Percentiles rank a stretch among this genome's conserved stretches.
These are phyloP conservation scores for Rossbeevera mucosa DNA, from an alignment of 768 basidiomycete species.

Conservation along the genomic window DNA sequence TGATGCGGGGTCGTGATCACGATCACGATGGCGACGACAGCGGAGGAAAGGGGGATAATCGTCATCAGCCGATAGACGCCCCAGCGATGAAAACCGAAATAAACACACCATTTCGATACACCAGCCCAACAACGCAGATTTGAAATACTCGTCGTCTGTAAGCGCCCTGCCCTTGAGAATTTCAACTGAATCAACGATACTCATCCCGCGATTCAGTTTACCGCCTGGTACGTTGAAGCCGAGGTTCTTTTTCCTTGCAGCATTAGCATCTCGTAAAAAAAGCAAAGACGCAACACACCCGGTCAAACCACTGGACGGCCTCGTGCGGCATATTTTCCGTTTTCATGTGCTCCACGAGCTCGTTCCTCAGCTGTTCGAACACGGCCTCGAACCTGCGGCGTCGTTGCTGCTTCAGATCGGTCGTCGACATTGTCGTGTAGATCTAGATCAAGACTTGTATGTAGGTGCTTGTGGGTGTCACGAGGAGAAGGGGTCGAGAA, in stretches of 20 bases:
- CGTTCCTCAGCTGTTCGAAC: slow-evolving; percentile 68
- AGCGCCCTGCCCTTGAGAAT: slow-evolving; percentile 72
- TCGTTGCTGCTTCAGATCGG: slow-evolving; percentile 38
- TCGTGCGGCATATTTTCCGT: slow-evolving; percentile 77
- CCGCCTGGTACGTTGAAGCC: slow-evolving; percentile 95
- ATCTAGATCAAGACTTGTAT: not conserved
- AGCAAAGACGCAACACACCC: slow-evolving; percentile 45
- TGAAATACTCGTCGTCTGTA: slow-evolving; percentile 81
- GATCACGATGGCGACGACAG: not conserved
- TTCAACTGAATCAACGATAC: slow-evolving; percentile 88
- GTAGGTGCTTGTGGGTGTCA: not conserved
- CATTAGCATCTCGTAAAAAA: slow-evolving; percentile 62
- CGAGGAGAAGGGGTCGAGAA: not conserved
- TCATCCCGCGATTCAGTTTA: slow-evolving; percentile 95
- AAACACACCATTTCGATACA: slow-evolving; percentile 84
- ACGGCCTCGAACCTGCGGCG: slow-evolving; percentile 67
- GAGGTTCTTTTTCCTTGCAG: slow-evolving; percentile 69
- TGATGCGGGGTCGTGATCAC: not conserved
- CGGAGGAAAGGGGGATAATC: not conserved
- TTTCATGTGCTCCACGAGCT: slow-evolving; percentile 67
- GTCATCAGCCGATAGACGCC: not conserved
- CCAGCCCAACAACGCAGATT: slow-evolving; percentile 90
- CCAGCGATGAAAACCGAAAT: not conserved
- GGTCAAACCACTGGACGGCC: slow-evolving; percentile 69
- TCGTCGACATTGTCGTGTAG: slow-evolving; percentile 17